Evolutionary conservation across 2,329 filamentous ascomycete species (phyloP).

Genomic region (Trichoderma sp.): DNA sequence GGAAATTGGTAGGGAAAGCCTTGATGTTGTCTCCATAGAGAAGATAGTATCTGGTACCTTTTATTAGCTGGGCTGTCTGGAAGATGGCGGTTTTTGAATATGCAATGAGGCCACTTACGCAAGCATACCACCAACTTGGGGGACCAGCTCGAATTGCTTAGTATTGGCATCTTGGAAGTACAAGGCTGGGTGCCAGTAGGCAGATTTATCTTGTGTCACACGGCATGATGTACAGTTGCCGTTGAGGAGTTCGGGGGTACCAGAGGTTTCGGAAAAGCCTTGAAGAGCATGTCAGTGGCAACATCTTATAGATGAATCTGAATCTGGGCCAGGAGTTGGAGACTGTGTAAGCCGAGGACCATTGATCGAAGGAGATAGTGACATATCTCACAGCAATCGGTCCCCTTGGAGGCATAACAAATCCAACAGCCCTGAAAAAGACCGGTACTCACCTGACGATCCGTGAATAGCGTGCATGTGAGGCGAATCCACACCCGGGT

Average conservation of each 20-base stretch:
- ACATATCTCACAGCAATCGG: background rate
- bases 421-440: conserved; percentile 23
- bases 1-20: conserved; percentile 74
- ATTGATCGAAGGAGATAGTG: background rate
- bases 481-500: conserved; percentile 53
- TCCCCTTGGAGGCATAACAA: background rate
- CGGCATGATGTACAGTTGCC: conserved; percentile 77
- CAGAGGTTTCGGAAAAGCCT: conserved; percentile 64
- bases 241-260: conserved; percentile 53
- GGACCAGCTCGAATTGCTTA: conserved; percentile 64
- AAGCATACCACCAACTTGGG: conserved; percentile 78
- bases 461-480: conserved; percentile 78
- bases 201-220: conserved; percentile 78
- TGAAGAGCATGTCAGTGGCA: conserved; percentile 23
- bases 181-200: conserved; percentile 78
- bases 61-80: background rate
- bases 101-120: conserved; percentile 56
- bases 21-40: conserved; percentile 63
- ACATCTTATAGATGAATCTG: background rate
- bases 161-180: conserved; percentile 70
- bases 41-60: conserved; percentile 72
- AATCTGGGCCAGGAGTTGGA: background rate
- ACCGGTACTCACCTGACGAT: conserved; percentile 60
- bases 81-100: background rate
- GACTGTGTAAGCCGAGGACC: background rate